phyloP scores from a whole-genome alignment of 2,329 filamentous ascomycete genomes.

The Diatrype stigma region DNA sequence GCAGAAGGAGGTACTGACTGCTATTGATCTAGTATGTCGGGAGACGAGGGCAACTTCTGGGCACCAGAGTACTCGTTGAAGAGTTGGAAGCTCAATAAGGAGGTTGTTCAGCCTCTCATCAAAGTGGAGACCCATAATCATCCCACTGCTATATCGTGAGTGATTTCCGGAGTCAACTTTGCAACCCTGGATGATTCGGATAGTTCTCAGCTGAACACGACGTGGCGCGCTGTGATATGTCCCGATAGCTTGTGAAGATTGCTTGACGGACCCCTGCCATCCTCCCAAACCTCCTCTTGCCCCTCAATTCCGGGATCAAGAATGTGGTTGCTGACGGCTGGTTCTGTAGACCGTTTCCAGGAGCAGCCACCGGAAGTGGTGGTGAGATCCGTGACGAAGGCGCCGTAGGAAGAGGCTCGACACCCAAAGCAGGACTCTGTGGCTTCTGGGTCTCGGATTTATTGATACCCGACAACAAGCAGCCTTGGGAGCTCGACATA shows the following conservation, averaged over 20 bases:
- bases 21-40: conserved; percentile 46
- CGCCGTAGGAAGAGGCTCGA: conserved; percentile 86
- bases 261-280: neutral
- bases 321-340: neutral
- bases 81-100: conserved; percentile 82
- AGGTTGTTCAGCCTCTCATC: conserved; percentile 79
- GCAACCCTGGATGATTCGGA: no score
- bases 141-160: conserved; percentile 78
- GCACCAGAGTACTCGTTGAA: conserved; percentile 82
- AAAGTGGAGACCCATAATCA: conserved; percentile 99
- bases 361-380: conserved; percentile 90
- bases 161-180: neutral
- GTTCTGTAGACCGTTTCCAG: conserved; percentile 46
- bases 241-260: no score
- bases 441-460: conserved; percentile 97
- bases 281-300: no score
- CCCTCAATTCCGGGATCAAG: neutral
- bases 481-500: conserved; percentile 88
- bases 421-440: conserved; percentile 84
- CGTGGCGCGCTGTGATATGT: no score
- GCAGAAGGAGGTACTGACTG: neutral
- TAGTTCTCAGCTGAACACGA: no score
- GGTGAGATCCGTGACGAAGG: conserved; percentile 92
- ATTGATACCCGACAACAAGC: conserved; percentile 74
- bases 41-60: conserved; percentile 72